A percentile compares a stretch with the other conserved stretches of the same genome.
Conservation (phyloP, 345 rosid genomes). For the Salix exigua region DNA sequence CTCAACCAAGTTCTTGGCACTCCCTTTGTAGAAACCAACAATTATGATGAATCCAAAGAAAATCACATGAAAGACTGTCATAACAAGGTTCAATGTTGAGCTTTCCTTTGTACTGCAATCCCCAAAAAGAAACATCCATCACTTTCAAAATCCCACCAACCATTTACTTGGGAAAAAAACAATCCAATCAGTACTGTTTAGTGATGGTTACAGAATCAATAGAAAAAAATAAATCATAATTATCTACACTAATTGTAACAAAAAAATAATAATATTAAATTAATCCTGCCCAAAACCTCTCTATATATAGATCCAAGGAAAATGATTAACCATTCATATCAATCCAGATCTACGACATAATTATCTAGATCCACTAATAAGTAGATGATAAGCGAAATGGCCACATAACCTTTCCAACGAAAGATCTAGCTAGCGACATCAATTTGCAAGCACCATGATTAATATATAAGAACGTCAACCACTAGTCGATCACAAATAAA, state of each 20-base stretch:
- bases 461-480: slow-evolving; percentile 1
- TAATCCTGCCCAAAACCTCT: not conserved
- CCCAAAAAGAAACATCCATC: slow-evolving; percentile 12
- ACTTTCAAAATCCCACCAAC: slow-evolving; percentile 24
- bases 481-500: not conserved
- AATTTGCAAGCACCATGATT: slow-evolving; percentile 5
- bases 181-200: not conserved
- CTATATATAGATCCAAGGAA: slow-evolving; percentile 1
- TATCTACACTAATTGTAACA: not conserved
- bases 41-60: slow-evolving; percentile 80
- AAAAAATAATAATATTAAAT: not conserved
- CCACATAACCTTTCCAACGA: slow-evolving; percentile 13
- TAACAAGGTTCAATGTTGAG: slow-evolving; percentile 68
- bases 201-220: not conserved
- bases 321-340: not conserved
- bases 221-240: slow-evolving; percentile 4
- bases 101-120: slow-evolving; percentile 87
- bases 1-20: slow-evolving; percentile 51
- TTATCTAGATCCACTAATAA: slow-evolving; percentile 8
- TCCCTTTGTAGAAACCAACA: slow-evolving; percentile 62
- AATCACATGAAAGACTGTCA: slow-evolving; percentile 78
- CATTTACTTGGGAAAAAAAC: not conserved
- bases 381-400: not conserved
- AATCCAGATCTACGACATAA: not conserved
- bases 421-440: slow-evolving; percentile 2